Percentiles rank a stretch among this genome's conserved stretches.
Evolutionary conservation across 257 asterid species (phyloP).

Genomic region (Anisodus acutangulus): DNA sequence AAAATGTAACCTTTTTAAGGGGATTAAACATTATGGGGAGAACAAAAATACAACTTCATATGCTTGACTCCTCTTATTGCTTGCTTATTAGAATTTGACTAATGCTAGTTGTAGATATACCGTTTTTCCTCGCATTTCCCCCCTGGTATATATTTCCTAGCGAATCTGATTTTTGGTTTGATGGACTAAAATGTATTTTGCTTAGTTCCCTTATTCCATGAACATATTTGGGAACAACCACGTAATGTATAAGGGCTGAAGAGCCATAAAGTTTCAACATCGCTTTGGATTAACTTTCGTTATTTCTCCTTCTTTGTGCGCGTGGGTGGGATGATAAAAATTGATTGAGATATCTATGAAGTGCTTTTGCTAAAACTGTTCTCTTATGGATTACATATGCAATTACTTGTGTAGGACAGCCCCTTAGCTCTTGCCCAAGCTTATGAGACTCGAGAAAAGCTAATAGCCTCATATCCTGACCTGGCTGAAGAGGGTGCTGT

Average conservation of each 20-base stretch:
- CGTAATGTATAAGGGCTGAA: not conserved
- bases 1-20: not conserved
- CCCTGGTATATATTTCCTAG: not conserved
- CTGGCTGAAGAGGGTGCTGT: constrained; percentile 92
- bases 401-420: constrained; percentile 66
- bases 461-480: constrained; percentile 74
- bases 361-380: constrained; percentile 5
- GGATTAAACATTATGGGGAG: not conserved
- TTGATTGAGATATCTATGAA: not conserved
- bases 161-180: not conserved
- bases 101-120: not conserved
- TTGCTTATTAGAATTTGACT: not conserved
- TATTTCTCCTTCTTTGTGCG: not conserved
- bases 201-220: not conserved
- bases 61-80: constrained; percentile 18
- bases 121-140: not conserved
- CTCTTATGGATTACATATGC: constrained; percentile 33
- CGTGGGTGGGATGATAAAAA: not conserved
- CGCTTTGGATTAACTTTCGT: not conserved
- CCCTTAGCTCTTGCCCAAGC: constrained; percentile 99
- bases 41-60: not conserved
- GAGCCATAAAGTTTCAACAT: not conserved
- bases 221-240: not conserved
- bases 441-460: constrained; percentile 80
- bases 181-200: not conserved